Conservation (phyloP, 805 yeast genomes). For the Candida gorgasii region DNA sequence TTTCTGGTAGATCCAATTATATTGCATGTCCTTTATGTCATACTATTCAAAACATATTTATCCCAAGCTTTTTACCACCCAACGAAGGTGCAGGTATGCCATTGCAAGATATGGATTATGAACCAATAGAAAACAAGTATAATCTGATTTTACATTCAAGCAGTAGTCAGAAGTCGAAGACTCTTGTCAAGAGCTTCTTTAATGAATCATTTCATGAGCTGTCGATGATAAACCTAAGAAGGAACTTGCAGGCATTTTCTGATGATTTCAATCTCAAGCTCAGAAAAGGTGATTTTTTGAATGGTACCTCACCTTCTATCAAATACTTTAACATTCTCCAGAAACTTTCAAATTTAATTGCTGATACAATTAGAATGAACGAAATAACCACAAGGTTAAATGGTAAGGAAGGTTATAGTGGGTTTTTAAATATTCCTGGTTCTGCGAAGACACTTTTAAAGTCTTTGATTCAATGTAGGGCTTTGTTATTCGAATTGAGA, state of each 20-base stretch:
- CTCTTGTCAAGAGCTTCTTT: constrained; percentile 25
- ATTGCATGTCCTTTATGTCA: constrained; percentile 55
- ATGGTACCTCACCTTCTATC: constrained; percentile 7
- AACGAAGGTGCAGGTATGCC: constrained; percentile 21
- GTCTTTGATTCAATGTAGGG: constrained; percentile 45
- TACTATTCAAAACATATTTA: constrained; percentile 42
- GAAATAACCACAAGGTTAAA: constrained; percentile 62
- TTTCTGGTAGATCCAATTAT: constrained; percentile 20
- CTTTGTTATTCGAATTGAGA: constrained; percentile 14
- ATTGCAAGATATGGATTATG: constrained; percentile 11
- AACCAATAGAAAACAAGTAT: constrained; percentile 18
- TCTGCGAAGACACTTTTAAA: constrained; percentile 34
- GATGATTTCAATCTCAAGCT: constrained; percentile 19
- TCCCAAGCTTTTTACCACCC: constrained; percentile 43
- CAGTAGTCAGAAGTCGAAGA: constrained; percentile 28
- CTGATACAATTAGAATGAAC: constrained; percentile 54
- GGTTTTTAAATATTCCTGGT: constrained; percentile 29
- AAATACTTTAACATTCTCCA: constrained; percentile 21
- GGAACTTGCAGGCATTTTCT: constrained; percentile 15
- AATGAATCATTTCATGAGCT: constrained; percentile 10
- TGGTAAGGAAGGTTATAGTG: constrained; percentile 24
- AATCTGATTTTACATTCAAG: constrained; percentile 23
- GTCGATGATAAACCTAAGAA: constrained; percentile 9
- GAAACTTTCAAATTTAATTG: constrained; percentile 31
- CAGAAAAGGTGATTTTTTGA: constrained; percentile 12